A percentile compares a stretch with the other conserved stretches of the same genome.
Evolutionary conservation across 257 asterid genomes (phyloP).

Genomic region (Echium plantagineum): DNA sequence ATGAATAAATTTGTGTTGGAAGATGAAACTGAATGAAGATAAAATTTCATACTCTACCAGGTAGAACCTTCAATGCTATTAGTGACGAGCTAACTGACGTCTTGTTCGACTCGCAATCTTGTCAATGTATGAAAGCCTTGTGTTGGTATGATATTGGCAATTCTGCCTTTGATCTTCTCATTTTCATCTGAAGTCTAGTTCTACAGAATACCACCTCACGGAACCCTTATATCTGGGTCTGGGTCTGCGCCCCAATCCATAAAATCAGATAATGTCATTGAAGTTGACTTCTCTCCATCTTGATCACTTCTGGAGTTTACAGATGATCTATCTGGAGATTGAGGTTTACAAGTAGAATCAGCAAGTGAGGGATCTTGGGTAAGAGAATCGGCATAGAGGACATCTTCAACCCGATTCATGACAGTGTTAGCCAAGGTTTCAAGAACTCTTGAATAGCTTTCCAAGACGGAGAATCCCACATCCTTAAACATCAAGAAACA

Average conservation of each 20-base stretch:
- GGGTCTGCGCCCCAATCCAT: constrained; percentile 56
- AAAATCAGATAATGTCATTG: constrained; percentile 58
- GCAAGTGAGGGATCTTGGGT: constrained; percentile 42
- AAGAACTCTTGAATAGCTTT: constrained; percentile 79
- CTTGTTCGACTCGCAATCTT: constrained; percentile 38
- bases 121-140: constrained; percentile 45
- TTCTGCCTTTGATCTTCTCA: constrained; percentile 21
- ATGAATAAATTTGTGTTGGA: too few species aligned
- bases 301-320: constrained; percentile 19
- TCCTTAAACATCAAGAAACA: constrained; percentile 25
- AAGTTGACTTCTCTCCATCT: constrained; percentile 35
- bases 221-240: constrained; percentile 26
- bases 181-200: constrained; percentile 23
- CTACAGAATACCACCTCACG: constrained; percentile 22
- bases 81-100: constrained; percentile 74
- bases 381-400: constrained; percentile 56
- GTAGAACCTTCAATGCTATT: neutral
- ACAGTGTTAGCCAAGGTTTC: constrained; percentile 85
- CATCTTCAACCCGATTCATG: constrained; percentile 67
- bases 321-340: constrained; percentile 27
- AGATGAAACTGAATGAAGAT: too few species aligned
- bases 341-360: constrained; percentile 12
- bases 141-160: constrained; percentile 11
- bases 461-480: constrained; percentile 60
- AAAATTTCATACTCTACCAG: too few species aligned